Percentiles rank a stretch among this genome's conserved stretches.
These are phyloP conservation scores for Plantago rigida DNA, from an alignment of 305 asterid genomes.

Conservation along the genomic window DNA sequence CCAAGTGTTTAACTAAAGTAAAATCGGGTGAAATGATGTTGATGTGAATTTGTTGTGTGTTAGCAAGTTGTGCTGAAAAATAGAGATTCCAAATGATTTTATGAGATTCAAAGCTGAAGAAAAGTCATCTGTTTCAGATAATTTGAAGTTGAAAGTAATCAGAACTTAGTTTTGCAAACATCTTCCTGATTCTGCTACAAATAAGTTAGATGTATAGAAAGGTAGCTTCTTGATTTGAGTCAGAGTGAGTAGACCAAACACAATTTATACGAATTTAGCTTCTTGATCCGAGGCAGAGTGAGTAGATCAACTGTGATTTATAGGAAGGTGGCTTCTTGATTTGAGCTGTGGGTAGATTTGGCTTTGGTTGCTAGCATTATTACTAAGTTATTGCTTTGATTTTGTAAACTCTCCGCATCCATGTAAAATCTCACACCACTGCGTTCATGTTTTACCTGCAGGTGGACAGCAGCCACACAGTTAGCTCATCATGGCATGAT, in stretches of 20 bases:
- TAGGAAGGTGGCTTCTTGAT: too few species aligned
- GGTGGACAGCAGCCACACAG: constrained; percentile 65
- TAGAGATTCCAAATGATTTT: neutral
- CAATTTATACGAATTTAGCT: too few species aligned
- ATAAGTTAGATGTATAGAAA: neutral
- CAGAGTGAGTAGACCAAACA: too few species aligned
- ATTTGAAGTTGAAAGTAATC: neutral
- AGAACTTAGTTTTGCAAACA: neutral
- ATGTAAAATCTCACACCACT: neutral
- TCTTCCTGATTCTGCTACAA: neutral
- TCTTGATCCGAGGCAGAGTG: too few species aligned
- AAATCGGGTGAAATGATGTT: too few species aligned
- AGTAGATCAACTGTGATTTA: too few species aligned
- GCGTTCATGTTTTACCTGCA: constrained; percentile 20
- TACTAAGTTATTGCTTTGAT: too few species aligned
- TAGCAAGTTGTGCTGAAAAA: neutral
- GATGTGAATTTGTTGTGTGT: neutral
- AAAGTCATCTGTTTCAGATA: too few species aligned
- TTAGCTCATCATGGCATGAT: constrained; percentile 67
- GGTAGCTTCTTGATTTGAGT: neutral
- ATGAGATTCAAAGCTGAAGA: neutral
- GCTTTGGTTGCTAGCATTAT: too few species aligned
- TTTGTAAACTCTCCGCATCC: too few species aligned
- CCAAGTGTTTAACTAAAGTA: too few species aligned
- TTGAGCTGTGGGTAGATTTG: too few species aligned